Percentiles rank a stretch among this genome's conserved stretches.
Conservation (phyloP, 1,284 basidiomycete species). For the Termitomyces sp. region DNA sequence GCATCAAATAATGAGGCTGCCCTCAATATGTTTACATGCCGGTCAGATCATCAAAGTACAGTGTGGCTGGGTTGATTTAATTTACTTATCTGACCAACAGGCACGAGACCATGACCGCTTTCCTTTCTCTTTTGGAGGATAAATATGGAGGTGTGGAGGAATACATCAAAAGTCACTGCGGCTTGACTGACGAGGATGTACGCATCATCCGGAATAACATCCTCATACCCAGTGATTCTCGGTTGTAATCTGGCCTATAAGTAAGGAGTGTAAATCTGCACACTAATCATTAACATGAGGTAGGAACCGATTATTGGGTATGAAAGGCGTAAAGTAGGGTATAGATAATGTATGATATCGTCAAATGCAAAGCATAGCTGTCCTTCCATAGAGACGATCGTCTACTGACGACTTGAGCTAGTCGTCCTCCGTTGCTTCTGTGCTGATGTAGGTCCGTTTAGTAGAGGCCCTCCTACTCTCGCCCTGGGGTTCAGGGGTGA, state of each 20-base stretch:
- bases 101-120: conserved; percentile 66
- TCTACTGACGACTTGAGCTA: conserved; percentile 40
- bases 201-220: conserved; percentile 55
- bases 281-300: neutral
- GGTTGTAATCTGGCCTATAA: conserved; percentile 3
- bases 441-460: conserved; percentile 37
- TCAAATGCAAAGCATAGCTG: conserved; percentile 6
- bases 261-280: neutral
- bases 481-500: conserved; percentile 73
- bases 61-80: neutral
- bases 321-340: conserved; percentile 4
- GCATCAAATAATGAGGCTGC: conserved; percentile 66
- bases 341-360: conserved; percentile 15
- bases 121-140: conserved; percentile 52
- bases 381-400: neutral
- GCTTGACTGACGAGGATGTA: conserved; percentile 58
- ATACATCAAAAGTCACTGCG: conserved; percentile 52
- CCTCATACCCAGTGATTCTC: conserved; percentile 31
- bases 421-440: conserved; percentile 41
- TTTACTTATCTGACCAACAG: conserved; percentile 31
- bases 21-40: conserved; percentile 72
- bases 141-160: conserved; percentile 64
- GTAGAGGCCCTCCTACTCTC: conserved; percentile 29
- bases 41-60: conserved; percentile 36
- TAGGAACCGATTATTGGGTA: neutral